Evolutionary conservation across 176 grass and related monocot species (phyloP), one percentile per base, ranked within the genome.

Genomic region (Paspalum notatum): DNA sequence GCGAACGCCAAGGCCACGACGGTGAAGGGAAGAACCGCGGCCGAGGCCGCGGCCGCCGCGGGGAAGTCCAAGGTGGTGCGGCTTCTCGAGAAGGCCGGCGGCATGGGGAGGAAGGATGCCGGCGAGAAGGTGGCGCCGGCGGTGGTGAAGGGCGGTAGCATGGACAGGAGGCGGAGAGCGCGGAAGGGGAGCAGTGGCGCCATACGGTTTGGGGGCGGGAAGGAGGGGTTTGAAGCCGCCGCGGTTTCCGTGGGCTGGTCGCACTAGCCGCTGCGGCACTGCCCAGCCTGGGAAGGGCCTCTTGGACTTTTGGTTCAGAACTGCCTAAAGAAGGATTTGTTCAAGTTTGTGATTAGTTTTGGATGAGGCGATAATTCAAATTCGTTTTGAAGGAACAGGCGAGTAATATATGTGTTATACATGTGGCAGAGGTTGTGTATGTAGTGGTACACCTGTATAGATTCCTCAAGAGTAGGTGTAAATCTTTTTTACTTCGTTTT

Each of bases 141-240:
- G 25, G 21, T 45, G 83, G 58, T 10, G 6, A 80, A 88, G 63
- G 52, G 6, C 38, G 74, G 71, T 2, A 85, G 74, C 67, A 52
- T 81, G 87, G 85, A 90, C 84, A 64, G 44, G 83, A 71, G 62
- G 6, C 84, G 75, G 70, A 74, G 70, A 32, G 63, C 4, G 17
- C 47, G 80, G 39, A 82, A 81, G 61, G 81, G 74, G 40, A 93
- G 77, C 68, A 77, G 37, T n/a, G 83, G 83, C 15, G 64, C 51
- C 71, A 76, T 90, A 44, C 76, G 87, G 66, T 86, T 86, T 41
- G 77, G 49, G 74, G 84, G 52, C 66, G 81, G 85, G 57, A 90
- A 90, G 74, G 77, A 85, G 2, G 85, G 85, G 26, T 79, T 83
- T 25, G 78, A 88, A 82, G 44, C 84, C 13, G 78, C 63, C 3